Evolutionary conservation across 1,139 yeast species (phyloP).

Genomic region (Kodamaea derodonti): DNA sequence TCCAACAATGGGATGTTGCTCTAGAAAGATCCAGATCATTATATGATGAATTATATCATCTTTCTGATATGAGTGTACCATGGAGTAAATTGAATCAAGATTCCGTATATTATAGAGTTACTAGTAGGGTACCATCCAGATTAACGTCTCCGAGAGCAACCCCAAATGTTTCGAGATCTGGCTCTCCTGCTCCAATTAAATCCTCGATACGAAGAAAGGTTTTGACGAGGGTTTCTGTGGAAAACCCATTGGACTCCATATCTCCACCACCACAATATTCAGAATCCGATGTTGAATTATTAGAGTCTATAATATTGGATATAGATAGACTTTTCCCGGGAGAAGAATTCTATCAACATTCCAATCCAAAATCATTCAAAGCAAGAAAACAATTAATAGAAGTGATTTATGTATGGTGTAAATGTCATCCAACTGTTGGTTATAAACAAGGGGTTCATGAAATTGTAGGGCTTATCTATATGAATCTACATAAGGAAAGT

Average conservation of each 20-base stretch:
- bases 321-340: conserved; percentile 62
- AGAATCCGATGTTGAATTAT: conserved; percentile 13
- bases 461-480: conserved; percentile 55
- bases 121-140: not conserved
- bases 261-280: conserved; percentile 1
- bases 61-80: conserved; percentile 35
- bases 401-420: conserved; percentile 52
- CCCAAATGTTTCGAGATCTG: not conserved
- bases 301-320: conserved; percentile 57
- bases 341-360: conserved; percentile 45
- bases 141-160: not conserved
- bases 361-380: conserved; percentile 14
- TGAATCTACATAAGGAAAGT: conserved; percentile 44
- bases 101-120: conserved; percentile 22
- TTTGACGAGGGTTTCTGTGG: conserved; percentile 7
- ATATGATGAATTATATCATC: conserved; percentile 31
- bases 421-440: conserved; percentile 47
- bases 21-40: conserved; percentile 32
- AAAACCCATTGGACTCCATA: conserved; percentile 8
- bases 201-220: conserved; percentile 1
- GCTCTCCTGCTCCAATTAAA: not conserved
- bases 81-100: conserved; percentile 36
- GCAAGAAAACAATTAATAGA: conserved; percentile 46
- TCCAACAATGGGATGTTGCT: conserved; percentile 31
- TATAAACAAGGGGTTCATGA: conserved; percentile 75